A percentile compares a stretch with the other conserved stretches of the same genome.
Conservation (phyloP, 805 yeast species). For the Saccharomyces jurei region DNA sequence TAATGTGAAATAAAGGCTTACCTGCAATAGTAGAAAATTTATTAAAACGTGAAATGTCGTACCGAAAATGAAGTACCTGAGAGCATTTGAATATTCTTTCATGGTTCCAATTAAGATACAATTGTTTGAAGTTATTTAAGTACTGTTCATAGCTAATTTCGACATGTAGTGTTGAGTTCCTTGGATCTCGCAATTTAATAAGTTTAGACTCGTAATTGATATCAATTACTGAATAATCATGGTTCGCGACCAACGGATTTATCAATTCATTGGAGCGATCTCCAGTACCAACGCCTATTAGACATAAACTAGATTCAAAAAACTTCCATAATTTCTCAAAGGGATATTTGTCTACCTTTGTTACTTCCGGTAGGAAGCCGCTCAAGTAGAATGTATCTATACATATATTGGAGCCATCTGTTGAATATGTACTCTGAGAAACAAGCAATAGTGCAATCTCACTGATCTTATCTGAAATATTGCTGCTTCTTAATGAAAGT, state of each 20-base stretch:
- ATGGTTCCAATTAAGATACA: slow-evolving; percentile 66
- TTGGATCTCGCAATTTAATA: slow-evolving; percentile 39
- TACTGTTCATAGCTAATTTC: slow-evolving; percentile 19
- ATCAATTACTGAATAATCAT: slow-evolving; percentile 62
- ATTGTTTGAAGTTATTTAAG: slow-evolving; percentile 35
- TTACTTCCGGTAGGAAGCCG: slow-evolving; percentile 68
- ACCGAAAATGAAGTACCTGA: slow-evolving; percentile 25
- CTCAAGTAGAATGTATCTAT: slow-evolving; percentile 55
- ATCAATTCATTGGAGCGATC: slow-evolving; percentile 20
- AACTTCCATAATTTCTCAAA: slow-evolving; percentile 18
- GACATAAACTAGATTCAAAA: slow-evolving; percentile 22
- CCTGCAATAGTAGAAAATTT: slow-evolving; percentile 16
- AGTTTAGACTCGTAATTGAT: slow-evolving; percentile 18
- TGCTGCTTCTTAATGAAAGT: slow-evolving; percentile 12
- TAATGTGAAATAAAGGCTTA: slow-evolving; percentile 39
- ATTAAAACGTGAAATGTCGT: slow-evolving; percentile 16
- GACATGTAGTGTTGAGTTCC: slow-evolving; percentile 6
- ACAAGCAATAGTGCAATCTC: slow-evolving; percentile 70
- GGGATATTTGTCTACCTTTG: slow-evolving; percentile 29
- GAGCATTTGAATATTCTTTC: slow-evolving; percentile 16
- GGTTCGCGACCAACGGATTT: slow-evolving; percentile 42
- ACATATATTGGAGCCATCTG: slow-evolving; percentile 69
- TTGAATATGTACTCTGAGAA: slow-evolving; percentile 49
- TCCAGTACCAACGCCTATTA: slow-evolving; percentile 68
- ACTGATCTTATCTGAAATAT: slow-evolving; percentile 32